phyloP scores from a whole-genome alignment of 495 filamentous ascomycete species.

The Hamigera avellanea region DNA sequence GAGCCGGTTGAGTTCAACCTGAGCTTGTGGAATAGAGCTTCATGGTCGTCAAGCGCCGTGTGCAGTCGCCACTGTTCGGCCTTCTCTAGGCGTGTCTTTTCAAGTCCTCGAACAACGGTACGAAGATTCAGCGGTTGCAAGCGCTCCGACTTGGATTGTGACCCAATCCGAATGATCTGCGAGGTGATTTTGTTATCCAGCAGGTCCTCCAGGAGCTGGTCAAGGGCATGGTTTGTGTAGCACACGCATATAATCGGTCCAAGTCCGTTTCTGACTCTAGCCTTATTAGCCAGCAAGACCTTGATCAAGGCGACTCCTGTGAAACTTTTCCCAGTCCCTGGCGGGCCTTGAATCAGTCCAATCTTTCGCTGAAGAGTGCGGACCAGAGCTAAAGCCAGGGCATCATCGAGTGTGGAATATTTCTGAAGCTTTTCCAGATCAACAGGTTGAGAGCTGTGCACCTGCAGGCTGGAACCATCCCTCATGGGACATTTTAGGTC shows the following conservation, averaged over 20 bases:
- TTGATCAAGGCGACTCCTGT: conserved; percentile 40
- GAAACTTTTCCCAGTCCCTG: conserved; percentile 58
- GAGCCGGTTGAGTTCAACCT: neutral
- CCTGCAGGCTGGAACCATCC: neutral
- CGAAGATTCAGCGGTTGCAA: conserved; percentile 31
- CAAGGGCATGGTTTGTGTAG: conserved; percentile 57
- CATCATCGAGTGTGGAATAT: conserved; percentile 35
- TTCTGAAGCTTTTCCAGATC: conserved; percentile 7
- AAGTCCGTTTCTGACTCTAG: conserved; percentile 32
- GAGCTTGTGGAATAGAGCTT: conserved; percentile 5
- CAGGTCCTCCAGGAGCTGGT: conserved; percentile 54
- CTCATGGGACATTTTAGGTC: conserved; percentile 31
- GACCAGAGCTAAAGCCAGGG: conserved; percentile 41
- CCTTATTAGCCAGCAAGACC: conserved; percentile 32
- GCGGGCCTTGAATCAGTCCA: conserved; percentile 58
- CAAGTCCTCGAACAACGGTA: conserved; percentile 14
- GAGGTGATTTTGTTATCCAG: conserved; percentile 34
- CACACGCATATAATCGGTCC: conserved; percentile 39
- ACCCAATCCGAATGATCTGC: conserved; percentile 60
- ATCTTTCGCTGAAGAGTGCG: conserved; percentile 37
- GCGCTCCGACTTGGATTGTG: conserved; percentile 47
- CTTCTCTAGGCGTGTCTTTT: conserved; percentile 32
- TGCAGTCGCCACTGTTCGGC: conserved; percentile 5
- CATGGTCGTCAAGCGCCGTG: conserved; percentile 4
- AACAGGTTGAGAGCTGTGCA: neutral